Evolutionary conservation across 2,329 filamentous ascomycete genomes (phyloP).

Genomic region (Byssothecium circinans): DNA sequence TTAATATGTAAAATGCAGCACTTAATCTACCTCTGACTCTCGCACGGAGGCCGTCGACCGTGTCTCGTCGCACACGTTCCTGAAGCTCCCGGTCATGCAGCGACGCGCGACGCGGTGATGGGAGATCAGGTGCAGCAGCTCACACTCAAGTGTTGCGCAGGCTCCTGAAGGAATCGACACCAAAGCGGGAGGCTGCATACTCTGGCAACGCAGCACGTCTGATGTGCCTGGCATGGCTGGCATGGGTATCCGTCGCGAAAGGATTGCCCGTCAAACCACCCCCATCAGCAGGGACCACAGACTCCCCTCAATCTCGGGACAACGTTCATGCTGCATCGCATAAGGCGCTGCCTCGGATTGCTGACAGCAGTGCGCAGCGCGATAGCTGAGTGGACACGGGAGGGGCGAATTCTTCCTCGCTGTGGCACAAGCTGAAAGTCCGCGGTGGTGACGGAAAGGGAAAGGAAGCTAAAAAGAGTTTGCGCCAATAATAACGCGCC

Average conservation of each 20-base stretch:
- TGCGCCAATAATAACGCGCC: no score
- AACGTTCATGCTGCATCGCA: constrained; percentile 9
- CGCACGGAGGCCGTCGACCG: background rate
- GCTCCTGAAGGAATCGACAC: background rate
- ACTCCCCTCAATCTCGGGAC: constrained; percentile 9
- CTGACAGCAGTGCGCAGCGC: background rate
- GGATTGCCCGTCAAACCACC: constrained; percentile 10
- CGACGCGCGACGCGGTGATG: background rate
- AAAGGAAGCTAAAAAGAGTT: background rate
- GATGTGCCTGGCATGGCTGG: background rate
- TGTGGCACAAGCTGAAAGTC: no score
- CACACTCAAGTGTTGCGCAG: no score
- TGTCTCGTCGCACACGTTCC: background rate
- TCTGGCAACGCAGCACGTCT: background rate
- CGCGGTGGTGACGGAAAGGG: background rate
- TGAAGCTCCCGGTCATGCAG: background rate
- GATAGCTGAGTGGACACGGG: background rate
- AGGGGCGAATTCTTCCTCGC: background rate
- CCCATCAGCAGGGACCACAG: constrained; percentile 6
- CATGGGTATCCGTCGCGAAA: background rate
- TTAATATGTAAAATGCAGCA: constrained; percentile 11
- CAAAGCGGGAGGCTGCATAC: background rate
- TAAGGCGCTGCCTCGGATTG: background rate
- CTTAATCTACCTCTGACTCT: constrained; percentile 7
- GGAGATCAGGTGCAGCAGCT: background rate